Percentiles rank a stretch among this genome's conserved stretches.
Conservation (phyloP, 2,329 filamentous ascomycete genomes). For the Trichoderma simmonsii region DNA sequence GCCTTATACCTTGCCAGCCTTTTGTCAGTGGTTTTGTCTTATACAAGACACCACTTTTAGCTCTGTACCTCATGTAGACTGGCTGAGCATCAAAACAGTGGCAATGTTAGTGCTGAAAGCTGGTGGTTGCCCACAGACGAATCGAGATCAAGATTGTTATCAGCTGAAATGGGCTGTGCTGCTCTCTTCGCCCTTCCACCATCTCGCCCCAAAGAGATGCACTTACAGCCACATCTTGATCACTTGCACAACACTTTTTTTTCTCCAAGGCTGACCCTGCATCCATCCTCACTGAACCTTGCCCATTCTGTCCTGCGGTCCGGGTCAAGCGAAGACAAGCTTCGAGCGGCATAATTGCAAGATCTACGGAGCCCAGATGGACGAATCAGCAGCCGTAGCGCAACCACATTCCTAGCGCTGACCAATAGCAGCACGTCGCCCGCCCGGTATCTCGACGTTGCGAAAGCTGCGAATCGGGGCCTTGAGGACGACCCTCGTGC, state of each 20-base stretch:
- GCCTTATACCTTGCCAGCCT: neutral
- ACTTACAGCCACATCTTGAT: neutral
- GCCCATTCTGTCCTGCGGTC: neutral
- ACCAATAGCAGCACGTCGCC: constrained; percentile 16
- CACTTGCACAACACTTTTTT: neutral
- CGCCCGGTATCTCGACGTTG: neutral
- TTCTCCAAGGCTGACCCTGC: neutral
- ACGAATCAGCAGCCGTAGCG: constrained; percentile 22
- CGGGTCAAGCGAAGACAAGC: neutral
- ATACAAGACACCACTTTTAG: neutral
- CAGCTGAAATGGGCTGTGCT: neutral
- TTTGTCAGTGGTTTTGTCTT: neutral
- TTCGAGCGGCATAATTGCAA: neutral
- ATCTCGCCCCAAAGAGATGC: neutral
- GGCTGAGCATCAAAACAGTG: neutral
- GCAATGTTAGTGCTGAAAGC: neutral
- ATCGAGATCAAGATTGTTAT: neutral
- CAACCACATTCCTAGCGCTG: constrained; percentile 23
- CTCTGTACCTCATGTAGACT: neutral
- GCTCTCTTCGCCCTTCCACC: neutral
- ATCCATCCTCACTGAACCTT: neutral
- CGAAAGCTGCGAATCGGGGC: constrained; percentile 4
- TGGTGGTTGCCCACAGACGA: neutral
- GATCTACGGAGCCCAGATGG: neutral
- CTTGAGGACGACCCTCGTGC: constrained; percentile 15